Evolutionary conservation across 805 yeast species (phyloP).

Genomic region (Limtongia smithiae): DNA sequence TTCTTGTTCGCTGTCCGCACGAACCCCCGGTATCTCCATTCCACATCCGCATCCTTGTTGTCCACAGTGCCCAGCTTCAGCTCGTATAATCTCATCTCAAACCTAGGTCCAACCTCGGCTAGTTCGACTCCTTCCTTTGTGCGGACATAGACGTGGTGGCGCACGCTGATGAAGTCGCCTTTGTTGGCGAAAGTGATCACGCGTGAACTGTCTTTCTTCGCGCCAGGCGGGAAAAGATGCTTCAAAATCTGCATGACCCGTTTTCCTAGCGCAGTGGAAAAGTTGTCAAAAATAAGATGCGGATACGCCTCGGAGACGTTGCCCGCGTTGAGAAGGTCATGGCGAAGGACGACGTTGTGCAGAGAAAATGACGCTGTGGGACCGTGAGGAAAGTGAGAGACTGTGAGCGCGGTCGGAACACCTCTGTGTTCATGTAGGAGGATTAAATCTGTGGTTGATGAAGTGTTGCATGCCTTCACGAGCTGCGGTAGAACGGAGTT

Average conservation of each 20-base stretch:
- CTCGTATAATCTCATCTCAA: constrained; percentile 92
- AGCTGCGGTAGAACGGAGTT: constrained; percentile 79
- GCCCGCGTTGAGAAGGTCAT: constrained; percentile 81
- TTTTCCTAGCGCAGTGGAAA: constrained; percentile 73
- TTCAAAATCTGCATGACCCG: constrained; percentile 77
- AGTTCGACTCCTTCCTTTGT: constrained; percentile 85
- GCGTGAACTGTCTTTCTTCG: constrained; percentile 79
- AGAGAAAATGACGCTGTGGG: constrained; percentile 93
- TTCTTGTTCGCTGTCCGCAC: constrained; percentile 94
- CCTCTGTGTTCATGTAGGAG: constrained; percentile 96
- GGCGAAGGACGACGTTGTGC: constrained; percentile 91
- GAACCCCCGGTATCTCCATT: constrained; percentile 91
- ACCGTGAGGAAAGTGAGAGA: constrained; percentile 96
- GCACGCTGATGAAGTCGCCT: constrained; percentile 87
- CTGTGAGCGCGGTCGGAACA: constrained; percentile 89
- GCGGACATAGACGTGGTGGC: constrained; percentile 91
- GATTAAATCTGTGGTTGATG: constrained; percentile 79
- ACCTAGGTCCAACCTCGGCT: constrained; percentile 97
- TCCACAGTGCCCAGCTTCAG: constrained; percentile 85
- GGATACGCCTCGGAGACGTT: constrained; percentile 91
- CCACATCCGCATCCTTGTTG: constrained; percentile 95
- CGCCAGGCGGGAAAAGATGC: constrained; percentile 96
- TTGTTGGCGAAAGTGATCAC: constrained; percentile 89
- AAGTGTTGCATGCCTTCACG: constrained; percentile 75
- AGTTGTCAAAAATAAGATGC: constrained; percentile 88